A percentile compares a stretch with the other conserved stretches of the same genome.
phyloP scores from a whole-genome alignment of 306 rosid species.

The Crotalaria pallida region DNA sequence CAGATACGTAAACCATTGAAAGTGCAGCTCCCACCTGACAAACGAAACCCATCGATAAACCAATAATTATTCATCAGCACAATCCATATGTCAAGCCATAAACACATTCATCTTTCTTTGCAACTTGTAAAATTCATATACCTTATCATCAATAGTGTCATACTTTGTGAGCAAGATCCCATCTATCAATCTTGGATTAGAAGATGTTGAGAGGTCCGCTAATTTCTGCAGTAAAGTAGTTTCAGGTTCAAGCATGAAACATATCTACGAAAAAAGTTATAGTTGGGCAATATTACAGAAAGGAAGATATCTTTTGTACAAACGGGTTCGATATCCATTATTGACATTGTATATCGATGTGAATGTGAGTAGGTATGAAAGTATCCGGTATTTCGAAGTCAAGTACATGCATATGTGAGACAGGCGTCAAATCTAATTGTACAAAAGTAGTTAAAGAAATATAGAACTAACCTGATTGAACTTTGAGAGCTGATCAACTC shows the following conservation, averaged over 20 bases:
- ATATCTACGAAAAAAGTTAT: not conserved
- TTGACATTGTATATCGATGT: too few species aligned
- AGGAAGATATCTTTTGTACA: too few species aligned
- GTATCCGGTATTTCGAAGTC: too few species aligned
- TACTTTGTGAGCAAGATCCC: conserved; percentile 97
- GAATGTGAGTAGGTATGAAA: too few species aligned
- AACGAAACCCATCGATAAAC: not conserved
- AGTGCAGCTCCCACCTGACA: conserved; percentile 88
- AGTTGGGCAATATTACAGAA: not conserved
- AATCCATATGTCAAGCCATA: not conserved
- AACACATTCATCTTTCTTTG: not conserved
- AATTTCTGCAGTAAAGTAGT: conserved; percentile 59
- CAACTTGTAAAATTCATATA: conserved; percentile 15
- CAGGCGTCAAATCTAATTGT: too few species aligned
- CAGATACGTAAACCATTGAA: conserved; percentile 88
- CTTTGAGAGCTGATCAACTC: conserved; percentile 90
- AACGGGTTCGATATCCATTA: too few species aligned
- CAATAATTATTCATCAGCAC: not conserved
- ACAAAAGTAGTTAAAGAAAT: not conserved
- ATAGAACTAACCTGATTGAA: conserved; percentile 63
- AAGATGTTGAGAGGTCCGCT: conserved; percentile 72
- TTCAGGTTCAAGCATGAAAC: not conserved
- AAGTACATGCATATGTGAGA: too few species aligned
- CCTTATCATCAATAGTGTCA: conserved; percentile 76
- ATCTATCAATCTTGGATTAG: conserved; percentile 75